These are phyloP conservation scores for Glycine latifolia DNA, from an alignment of 306 rosid genomes.

Conservation along the genomic window DNA sequence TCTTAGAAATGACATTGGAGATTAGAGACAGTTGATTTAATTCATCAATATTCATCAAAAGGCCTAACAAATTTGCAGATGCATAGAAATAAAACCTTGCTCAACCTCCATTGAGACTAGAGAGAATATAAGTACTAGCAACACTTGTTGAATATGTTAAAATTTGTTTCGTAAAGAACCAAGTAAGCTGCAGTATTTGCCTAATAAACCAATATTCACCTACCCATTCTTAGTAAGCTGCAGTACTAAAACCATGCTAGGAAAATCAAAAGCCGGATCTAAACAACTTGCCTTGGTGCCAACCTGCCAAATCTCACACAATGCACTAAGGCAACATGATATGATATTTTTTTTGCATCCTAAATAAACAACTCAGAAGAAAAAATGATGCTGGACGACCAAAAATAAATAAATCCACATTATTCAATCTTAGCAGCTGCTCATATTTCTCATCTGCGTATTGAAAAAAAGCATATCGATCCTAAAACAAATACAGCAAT, in stretches of 20 bases:
- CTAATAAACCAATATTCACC: background rate
- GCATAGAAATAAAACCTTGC: background rate
- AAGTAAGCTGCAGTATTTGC: slow-evolving; percentile 1
- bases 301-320: too few relatives aligned
- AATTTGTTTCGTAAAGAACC: slow-evolving; percentile 8
- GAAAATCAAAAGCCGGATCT: background rate
- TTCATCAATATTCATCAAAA: background rate
- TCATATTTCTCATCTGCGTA: slow-evolving; percentile 37
- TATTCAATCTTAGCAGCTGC: slow-evolving; percentile 22
- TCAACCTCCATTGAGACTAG: background rate
- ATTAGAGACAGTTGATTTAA: too few relatives aligned
- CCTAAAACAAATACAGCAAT: slow-evolving; percentile 40
- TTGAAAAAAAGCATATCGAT: slow-evolving; percentile 32
- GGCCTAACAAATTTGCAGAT: background rate
- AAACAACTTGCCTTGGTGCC: background rate
- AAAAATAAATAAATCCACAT: background rate
- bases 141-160: slow-evolving; percentile 2
- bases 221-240: background rate
- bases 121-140: background rate
- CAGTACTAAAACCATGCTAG: background rate
- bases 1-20: too few relatives aligned
- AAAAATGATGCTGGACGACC: background rate
- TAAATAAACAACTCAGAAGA: background rate
- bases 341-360: background rate
- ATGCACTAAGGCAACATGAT: background rate